Conservation (phyloP, 345 rosid genomes). For the Hirschfeldia incana region DNA sequence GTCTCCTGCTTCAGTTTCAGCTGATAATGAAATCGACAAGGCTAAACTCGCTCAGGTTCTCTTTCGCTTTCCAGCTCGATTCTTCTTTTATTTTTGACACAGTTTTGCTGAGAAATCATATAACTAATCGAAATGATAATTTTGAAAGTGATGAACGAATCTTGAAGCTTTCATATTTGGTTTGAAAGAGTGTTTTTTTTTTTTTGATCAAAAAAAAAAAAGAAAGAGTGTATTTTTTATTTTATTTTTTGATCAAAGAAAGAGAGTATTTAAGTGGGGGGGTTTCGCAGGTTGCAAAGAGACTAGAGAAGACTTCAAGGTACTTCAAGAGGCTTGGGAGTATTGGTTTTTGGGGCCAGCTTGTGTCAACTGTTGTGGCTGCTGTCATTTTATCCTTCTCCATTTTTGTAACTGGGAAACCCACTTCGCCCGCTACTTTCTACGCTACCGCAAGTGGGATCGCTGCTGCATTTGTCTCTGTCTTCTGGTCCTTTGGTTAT, state of each 20-base stretch:
- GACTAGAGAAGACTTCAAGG: slow-evolving; percentile 89
- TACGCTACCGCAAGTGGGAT: slow-evolving; percentile 90
- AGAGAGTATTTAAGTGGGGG: neutral
- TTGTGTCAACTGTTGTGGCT: slow-evolving; percentile 76
- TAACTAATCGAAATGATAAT: neutral
- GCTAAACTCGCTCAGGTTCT: slow-evolving; percentile 74
- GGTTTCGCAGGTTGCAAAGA: slow-evolving; percentile 75
- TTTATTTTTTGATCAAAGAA: no score
- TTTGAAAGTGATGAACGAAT: neutral
- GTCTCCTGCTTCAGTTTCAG: slow-evolving; percentile 45
- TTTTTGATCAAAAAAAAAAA: no score
- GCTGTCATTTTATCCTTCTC: slow-evolving; percentile 93
- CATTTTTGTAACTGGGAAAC: slow-evolving; percentile 69
- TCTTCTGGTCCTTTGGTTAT: slow-evolving; percentile 96
- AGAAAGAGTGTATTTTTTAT: no score
- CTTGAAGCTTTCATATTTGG: no score
- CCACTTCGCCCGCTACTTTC: slow-evolving; percentile 80
- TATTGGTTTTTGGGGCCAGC: slow-evolving; percentile 97
- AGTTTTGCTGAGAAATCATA: neutral
- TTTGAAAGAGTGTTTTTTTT: neutral
- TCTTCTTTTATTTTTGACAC: no score
- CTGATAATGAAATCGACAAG: slow-evolving; percentile 52
- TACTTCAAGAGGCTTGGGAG: slow-evolving; percentile 85
- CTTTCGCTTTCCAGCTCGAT: no score
- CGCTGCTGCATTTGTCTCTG: slow-evolving; percentile 83